Percentiles rank a stretch among this genome's conserved stretches.
Conservation (phyloP, 345 rosid genomes). For the Microthlaspi erraticum region DNA sequence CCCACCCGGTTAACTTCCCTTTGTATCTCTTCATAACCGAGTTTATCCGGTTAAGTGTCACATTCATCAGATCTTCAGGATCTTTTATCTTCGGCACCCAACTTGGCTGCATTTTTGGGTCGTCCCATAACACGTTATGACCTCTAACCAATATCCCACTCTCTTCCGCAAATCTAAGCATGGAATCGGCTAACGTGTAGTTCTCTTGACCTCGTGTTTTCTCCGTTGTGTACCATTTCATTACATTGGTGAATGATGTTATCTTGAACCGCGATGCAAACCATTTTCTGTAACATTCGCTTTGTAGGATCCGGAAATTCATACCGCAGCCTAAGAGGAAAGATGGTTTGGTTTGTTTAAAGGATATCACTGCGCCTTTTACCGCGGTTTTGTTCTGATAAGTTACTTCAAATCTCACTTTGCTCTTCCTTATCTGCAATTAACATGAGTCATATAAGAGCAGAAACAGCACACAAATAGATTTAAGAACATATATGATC, state of each 20-base stretch:
- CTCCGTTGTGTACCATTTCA: slow-evolving; percentile 92
- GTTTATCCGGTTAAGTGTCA: slow-evolving; percentile 56
- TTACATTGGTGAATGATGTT: slow-evolving; percentile 81
- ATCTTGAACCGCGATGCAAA: slow-evolving; percentile 72
- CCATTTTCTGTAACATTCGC: slow-evolving; percentile 66
- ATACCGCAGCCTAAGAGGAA: slow-evolving; percentile 80
- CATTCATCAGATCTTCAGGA: slow-evolving; percentile 45
- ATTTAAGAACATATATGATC: background rate
- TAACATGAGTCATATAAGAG: slow-evolving; percentile 2
- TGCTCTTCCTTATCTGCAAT: slow-evolving; percentile 65
- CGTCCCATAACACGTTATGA: slow-evolving; percentile 85
- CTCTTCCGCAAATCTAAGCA: slow-evolving; percentile 56
- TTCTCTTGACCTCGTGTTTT: slow-evolving; percentile 59
- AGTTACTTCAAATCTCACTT: slow-evolving; percentile 59
- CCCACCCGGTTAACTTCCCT: slow-evolving; percentile 80
- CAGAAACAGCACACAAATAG: background rate
- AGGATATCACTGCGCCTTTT: slow-evolving; percentile 54
- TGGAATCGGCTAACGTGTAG: slow-evolving; percentile 68
- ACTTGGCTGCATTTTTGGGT: slow-evolving; percentile 60
- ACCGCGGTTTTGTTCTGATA: slow-evolving; percentile 53
- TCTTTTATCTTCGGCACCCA: slow-evolving; percentile 67
- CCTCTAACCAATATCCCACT: slow-evolving; percentile 67
- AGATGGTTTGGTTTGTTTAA: slow-evolving; percentile 50
- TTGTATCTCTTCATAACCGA: slow-evolving; percentile 74
- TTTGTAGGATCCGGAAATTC: slow-evolving; percentile 66